These are phyloP conservation scores for Schwanniomyces sp. DNA, from an alignment of 805 yeast genomes.

Conservation along the genomic window DNA sequence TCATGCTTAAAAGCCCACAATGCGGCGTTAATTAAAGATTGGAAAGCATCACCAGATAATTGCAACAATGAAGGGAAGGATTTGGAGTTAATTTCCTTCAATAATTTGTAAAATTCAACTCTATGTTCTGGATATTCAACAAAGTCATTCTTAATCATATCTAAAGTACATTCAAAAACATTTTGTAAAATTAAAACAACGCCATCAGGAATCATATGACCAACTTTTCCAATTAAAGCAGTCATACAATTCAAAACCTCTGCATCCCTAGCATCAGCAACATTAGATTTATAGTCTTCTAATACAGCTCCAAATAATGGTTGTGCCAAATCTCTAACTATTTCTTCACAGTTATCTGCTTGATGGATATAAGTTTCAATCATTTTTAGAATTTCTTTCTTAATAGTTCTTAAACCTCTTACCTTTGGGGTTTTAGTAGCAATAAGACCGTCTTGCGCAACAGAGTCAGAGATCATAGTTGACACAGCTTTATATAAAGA, in stretches of 20 bases:
- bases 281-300: slow-evolving; percentile 84
- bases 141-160: slow-evolving; percentile 93
- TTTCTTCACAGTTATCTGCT: slow-evolving; percentile 82
- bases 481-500: slow-evolving; percentile 87
- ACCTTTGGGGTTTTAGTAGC: slow-evolving; percentile 96
- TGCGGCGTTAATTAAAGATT: slow-evolving; percentile 86
- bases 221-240: slow-evolving; percentile 83
- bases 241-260: slow-evolving; percentile 96
- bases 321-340: slow-evolving; percentile 78
- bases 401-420: slow-evolving; percentile 92
- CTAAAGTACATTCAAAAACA: slow-evolving; percentile 91
- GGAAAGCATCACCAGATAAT: slow-evolving; percentile 90
- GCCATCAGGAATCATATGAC: slow-evolving; percentile 84
- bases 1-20: slow-evolving; percentile 98
- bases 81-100: slow-evolving; percentile 82
- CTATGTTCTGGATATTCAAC: slow-evolving; percentile 98
- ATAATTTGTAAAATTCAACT: slow-evolving; percentile 88
- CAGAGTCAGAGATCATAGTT: slow-evolving; percentile 76
- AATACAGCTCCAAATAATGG: slow-evolving; percentile 82
- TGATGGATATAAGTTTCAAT: slow-evolving; percentile 85
- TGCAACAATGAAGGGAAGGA: slow-evolving; percentile 84
- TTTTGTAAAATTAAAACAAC: slow-evolving; percentile 83
- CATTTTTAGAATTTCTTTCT: slow-evolving; percentile 87
- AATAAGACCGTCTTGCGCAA: slow-evolving; percentile 76
- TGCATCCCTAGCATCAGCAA: slow-evolving; percentile 96